phyloP scores from a whole-genome alignment of 768 basidiomycete genomes.

The Lanmaoa pseudosensibilis region DNA sequence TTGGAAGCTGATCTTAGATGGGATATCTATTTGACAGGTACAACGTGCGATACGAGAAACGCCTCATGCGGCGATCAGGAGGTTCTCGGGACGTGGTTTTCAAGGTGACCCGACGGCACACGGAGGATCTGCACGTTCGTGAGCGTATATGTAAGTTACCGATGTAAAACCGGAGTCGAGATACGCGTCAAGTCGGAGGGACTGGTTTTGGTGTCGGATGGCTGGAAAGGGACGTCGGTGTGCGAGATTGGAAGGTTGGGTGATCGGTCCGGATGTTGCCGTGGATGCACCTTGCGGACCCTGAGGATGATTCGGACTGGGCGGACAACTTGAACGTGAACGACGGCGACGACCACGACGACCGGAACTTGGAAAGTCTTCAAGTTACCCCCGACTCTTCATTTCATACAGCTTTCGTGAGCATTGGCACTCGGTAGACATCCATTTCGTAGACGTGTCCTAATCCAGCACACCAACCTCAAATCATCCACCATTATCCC shows the following conservation, averaged over 20 bases:
- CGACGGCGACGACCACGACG: constrained; percentile 2
- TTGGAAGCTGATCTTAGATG: constrained; percentile 1
- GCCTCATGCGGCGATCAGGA: constrained; percentile 9
- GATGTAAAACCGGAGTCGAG: constrained; percentile 1
- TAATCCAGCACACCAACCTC: constrained; percentile 25
- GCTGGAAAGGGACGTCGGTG: constrained; percentile 5
- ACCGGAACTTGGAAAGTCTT: neutral
- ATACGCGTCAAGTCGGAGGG: neutral
- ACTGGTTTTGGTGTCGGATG: constrained; percentile 10
- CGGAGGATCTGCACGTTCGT: constrained; percentile 15
- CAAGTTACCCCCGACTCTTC: too few species aligned
- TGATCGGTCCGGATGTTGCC: constrained; percentile 21
- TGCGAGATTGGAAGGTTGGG: constrained; percentile 18
- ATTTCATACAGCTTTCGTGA: neutral
- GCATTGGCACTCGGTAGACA: neutral
- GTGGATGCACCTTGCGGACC: neutral
- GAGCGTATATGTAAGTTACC: neutral
- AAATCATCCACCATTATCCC: constrained; percentile 23
- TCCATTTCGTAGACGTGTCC: constrained; percentile 15
- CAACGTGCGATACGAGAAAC: neutral
- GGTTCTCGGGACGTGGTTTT: constrained; percentile 12
- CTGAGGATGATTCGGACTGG: neutral
- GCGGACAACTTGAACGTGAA: constrained; percentile 1
- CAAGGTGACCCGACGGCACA: constrained; percentile 9
- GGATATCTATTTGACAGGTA: neutral